Base-by-base conservation (phyloP, 352 stramenopile genomes). In the Globisporangium emineosum region DNA sequence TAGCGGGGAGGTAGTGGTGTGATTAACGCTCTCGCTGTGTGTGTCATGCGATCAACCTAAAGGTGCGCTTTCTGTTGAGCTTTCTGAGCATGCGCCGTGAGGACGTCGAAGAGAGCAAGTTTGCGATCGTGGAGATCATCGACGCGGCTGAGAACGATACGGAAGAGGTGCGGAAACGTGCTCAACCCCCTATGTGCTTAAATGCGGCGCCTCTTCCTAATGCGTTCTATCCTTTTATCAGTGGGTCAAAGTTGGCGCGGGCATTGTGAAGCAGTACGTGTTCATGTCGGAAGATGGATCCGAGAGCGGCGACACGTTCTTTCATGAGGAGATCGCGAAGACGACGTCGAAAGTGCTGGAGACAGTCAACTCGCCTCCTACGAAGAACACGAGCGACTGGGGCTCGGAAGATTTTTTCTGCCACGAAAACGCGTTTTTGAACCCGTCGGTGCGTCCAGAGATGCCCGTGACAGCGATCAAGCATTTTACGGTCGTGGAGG, bases 241-340 rank as follows among this genome's bases (percentile, higher is more conserved):
- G 69, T 93, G 84, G 84, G 84, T 93, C 10, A 82, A 81, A 23
- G 69, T 90, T 40, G 75, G 70, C 35, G 77, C 73, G 0, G 81
- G 80, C 9, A 71, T 90, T 43, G 81, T 91, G n/a, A 81, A 81
- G 62, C 81, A 91, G 71, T 89, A 90, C 32, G 64, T 90, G 62
- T 75, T 84, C 49, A 70, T 88, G 54, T 70, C 77, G 1, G 62
- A 67, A 23, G 67, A 81, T 57, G 75, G 69, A 5, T 65, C 64
- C 13, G 59, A 78, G 17, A 64, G 57, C 19, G 62, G 62, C 32
- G 79, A 88, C 68, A 83, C 81, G 50, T 93, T 88, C 69, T 75
- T 90, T n/a, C 77, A 89, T 52, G 62, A 79, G 35, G 76, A 88
- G 40, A 70, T 93, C 21, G 71, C 74, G 37, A 64, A 64, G 30